phyloP scores from a whole-genome alignment of 2,329 filamentous ascomycete species.

The Pseudocercospora eumusae region DNA sequence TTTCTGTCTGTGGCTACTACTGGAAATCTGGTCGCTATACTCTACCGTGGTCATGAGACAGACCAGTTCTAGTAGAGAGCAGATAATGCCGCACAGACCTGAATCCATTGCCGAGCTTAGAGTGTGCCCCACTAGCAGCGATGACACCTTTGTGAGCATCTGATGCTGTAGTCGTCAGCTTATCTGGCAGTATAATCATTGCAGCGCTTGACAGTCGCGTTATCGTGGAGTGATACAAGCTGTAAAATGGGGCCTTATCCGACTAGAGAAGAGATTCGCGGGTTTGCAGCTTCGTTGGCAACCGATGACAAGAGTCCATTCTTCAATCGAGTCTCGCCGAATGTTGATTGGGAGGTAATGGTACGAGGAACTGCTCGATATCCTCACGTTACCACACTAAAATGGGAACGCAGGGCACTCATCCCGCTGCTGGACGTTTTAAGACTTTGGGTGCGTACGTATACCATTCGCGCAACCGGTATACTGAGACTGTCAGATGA shows the following conservation, averaged over 20 bases:
- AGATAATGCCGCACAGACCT: too few relatives aligned
- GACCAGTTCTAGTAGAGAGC: too few relatives aligned
- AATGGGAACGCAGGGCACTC: constrained; percentile 22
- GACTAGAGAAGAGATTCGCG: constrained; percentile 29
- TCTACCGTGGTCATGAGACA: too few relatives aligned
- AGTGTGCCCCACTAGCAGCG: too few relatives aligned
- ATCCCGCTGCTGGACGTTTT: constrained; percentile 33
- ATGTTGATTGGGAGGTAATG: constrained; percentile 37
- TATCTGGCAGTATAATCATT: too few relatives aligned
- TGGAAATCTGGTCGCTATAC: too few relatives aligned
- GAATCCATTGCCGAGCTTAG: too few relatives aligned
- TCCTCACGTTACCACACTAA: constrained; percentile 2
- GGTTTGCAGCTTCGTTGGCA: constrained; percentile 27
- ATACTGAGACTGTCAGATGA: constrained; percentile 17
- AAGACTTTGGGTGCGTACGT: constrained; percentile 26
- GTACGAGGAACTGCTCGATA: constrained; percentile 8
- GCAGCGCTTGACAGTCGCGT: too few relatives aligned
- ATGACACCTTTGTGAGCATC: too few relatives aligned
- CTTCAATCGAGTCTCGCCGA: constrained; percentile 32
- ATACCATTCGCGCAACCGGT: neutral
- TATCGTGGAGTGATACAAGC: neutral
- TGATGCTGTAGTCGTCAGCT: too few relatives aligned
- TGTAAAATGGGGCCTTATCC: constrained; percentile 23
- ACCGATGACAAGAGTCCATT: constrained; percentile 31
- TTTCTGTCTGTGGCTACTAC: neutral